Percentiles rank a stretch among this genome's conserved stretches.
Conservation (phyloP, 768 basidiomycete genomes). For the Dioszegia hungarica region DNA sequence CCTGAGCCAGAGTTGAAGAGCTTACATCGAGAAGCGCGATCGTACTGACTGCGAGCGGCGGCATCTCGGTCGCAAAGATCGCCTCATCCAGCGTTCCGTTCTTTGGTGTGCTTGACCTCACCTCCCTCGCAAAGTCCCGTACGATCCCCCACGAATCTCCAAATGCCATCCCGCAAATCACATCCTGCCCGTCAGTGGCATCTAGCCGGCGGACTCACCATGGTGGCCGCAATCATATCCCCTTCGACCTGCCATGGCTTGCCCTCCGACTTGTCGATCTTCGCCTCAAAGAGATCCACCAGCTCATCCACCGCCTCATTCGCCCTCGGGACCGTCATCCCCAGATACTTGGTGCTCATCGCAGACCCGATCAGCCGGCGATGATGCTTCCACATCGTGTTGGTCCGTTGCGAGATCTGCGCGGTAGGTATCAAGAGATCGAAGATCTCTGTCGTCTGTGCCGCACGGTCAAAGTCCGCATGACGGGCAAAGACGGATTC, state of each 20-base stretch:
- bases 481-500: constrained; percentile 17
- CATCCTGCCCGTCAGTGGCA: constrained; percentile 21
- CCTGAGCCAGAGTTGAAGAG: not conserved
- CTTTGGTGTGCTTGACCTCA: not conserved
- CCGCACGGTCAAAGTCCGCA: constrained; percentile 26
- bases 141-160: constrained; percentile 22
- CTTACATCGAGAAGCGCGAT: constrained; percentile 28
- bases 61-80: constrained; percentile 13
- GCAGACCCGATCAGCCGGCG: constrained; percentile 28
- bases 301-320: constrained; percentile 18
- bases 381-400: constrained; percentile 32
- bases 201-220: constrained; percentile 13
- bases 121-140: constrained; percentile 9
- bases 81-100: constrained; percentile 13
- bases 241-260: constrained; percentile 13
- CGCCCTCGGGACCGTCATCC: constrained; percentile 24
- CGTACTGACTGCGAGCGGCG: constrained; percentile 12
- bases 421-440: constrained; percentile 24
- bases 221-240: constrained; percentile 28
- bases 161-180: constrained; percentile 40
- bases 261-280: constrained; percentile 12
- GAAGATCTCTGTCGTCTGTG: constrained; percentile 23
- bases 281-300: constrained; percentile 23
- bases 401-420: constrained; percentile 29
- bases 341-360: constrained; percentile 40